Conservation (phyloP, 2,329 filamentous ascomycete species). For the Diplodia intermedia region DNA sequence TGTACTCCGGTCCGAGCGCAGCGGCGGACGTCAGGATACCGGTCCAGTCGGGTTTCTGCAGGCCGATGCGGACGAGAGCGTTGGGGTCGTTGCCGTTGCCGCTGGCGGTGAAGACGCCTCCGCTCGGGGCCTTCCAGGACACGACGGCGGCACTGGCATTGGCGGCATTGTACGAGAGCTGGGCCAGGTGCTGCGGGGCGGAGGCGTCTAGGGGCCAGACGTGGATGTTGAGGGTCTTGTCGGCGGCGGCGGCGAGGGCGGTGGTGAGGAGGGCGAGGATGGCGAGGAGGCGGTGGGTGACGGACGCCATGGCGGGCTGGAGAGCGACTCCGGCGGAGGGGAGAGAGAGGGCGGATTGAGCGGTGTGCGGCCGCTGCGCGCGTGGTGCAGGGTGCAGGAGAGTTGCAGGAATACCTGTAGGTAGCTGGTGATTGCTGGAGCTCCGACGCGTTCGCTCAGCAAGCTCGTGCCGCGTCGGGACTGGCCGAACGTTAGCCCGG, state of each 20-base stretch:
- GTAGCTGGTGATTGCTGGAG: not conserved
- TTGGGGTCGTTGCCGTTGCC: slow-evolving; percentile 34
- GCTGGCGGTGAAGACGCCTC: slow-evolving; percentile 40
- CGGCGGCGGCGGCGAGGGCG: slow-evolving; percentile 50
- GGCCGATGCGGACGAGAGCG: slow-evolving; percentile 54
- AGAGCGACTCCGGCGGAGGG: not conserved
- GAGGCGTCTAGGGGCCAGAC: slow-evolving; percentile 45
- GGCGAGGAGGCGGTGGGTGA: slow-evolving; percentile 29
- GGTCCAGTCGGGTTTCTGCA: slow-evolving; percentile 51
- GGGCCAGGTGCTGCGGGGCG: slow-evolving; percentile 41
- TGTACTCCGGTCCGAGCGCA: slow-evolving; percentile 51
- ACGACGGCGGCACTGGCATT: slow-evolving; percentile 49
- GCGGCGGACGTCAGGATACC: slow-evolving; percentile 55
- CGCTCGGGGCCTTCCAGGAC: slow-evolving; percentile 46
- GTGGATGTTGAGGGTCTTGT: slow-evolving; percentile 44
- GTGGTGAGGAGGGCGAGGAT: slow-evolving; percentile 52
- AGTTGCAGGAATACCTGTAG: not conserved
- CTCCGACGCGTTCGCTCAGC: too few species aligned
- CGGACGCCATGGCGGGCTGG: slow-evolving; percentile 46
- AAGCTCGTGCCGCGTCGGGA: slow-evolving; percentile 1
- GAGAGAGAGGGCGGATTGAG: not conserved
- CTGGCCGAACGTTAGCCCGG: not conserved
- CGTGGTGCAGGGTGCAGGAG: slow-evolving; percentile 16
- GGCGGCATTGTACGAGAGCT: slow-evolving; percentile 39
- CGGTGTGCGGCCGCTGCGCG: not conserved